Percentiles rank a stretch among this genome's conserved stretches.
Conservation (phyloP, 2,329 filamentous ascomycete genomes). For the Fusarium sp. region DNA sequence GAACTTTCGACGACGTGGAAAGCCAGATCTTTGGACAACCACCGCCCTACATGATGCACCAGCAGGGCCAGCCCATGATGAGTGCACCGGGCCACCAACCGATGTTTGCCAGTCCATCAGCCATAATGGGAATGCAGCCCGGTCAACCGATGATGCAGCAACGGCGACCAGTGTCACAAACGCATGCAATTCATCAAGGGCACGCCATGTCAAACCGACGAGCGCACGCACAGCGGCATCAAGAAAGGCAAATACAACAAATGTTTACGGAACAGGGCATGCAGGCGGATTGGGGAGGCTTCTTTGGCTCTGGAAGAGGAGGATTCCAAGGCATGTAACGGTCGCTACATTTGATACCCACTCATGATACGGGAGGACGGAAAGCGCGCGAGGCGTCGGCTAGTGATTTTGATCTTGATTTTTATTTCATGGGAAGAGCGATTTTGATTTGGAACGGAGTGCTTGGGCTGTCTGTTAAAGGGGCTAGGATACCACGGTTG, state of each 20-base stretch:
- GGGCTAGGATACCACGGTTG: slow-evolving; percentile 8
- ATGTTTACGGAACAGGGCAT: slow-evolving; percentile 60
- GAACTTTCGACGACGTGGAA: slow-evolving; percentile 72
- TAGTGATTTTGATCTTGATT: slow-evolving; percentile 36
- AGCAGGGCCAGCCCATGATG: slow-evolving; percentile 54
- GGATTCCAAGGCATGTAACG: slow-evolving; percentile 56
- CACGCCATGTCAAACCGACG: slow-evolving; percentile 38
- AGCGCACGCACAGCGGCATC: slow-evolving; percentile 44
- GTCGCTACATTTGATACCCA: slow-evolving; percentile 52
- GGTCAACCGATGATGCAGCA: slow-evolving; percentile 44
- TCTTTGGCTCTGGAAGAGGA: slow-evolving; percentile 56
- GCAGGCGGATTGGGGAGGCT: slow-evolving; percentile 57
- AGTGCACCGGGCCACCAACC: slow-evolving; percentile 52
- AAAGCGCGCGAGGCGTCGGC: slow-evolving; percentile 41
- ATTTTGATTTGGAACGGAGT: slow-evolving; percentile 36
- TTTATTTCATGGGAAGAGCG: slow-evolving; percentile 34
- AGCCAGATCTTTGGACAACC: slow-evolving; percentile 77
- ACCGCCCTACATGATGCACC: slow-evolving; percentile 72
- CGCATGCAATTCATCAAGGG: slow-evolving; percentile 39
- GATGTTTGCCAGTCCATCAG: slow-evolving; percentile 54
- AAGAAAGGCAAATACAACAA: slow-evolving; percentile 57
- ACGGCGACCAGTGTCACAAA: slow-evolving; percentile 34
- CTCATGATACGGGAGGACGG: slow-evolving; percentile 44
- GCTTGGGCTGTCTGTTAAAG: slow-evolving; percentile 15
- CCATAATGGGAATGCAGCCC: slow-evolving; percentile 54